Conservation (phyloP, 805 yeast genomes). For the Zygosaccharomyces lentus region DNA sequence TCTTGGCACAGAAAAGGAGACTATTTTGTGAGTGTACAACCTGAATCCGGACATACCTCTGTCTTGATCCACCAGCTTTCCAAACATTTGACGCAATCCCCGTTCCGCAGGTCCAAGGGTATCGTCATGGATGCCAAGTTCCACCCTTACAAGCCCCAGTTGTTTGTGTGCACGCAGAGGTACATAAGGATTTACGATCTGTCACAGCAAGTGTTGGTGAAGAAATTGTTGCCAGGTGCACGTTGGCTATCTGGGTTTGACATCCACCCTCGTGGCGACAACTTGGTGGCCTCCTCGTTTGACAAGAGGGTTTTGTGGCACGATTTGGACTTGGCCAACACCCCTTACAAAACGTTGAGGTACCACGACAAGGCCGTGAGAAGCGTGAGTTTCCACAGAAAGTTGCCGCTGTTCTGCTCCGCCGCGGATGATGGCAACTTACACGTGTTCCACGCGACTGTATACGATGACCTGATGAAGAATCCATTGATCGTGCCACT, state of each 20-base stretch:
- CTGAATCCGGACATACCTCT: conserved; percentile 81
- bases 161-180: conserved; percentile 91
- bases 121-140: conserved; percentile 93
- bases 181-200: conserved; percentile 87
- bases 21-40: conserved; percentile 94
- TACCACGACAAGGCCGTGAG: conserved; percentile 95
- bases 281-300: conserved; percentile 84
- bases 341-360: conserved; percentile 93
- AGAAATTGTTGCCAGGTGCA: conserved; percentile 90
- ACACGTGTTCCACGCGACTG: conserved; percentile 94
- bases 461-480: conserved; percentile 83
- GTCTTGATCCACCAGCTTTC: conserved; percentile 93
- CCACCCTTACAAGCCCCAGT: conserved; percentile 93
- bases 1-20: conserved; percentile 98
- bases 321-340: conserved; percentile 80
- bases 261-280: conserved; percentile 95
- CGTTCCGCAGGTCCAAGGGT: conserved; percentile 90
- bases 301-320: conserved; percentile 98
- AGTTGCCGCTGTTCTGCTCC: conserved; percentile 85
- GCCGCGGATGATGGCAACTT: conserved; percentile 92
- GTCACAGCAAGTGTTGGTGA: conserved; percentile 75
- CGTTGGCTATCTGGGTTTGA: conserved; percentile 90
- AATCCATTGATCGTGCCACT: conserved; percentile 94
- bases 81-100: conserved; percentile 91
- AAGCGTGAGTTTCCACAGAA: conserved; percentile 78